Percentiles rank a stretch among this genome's conserved stretches.
Evolutionary conservation across 306 rosid genomes (phyloP).

Genomic region (Trifolium repens): DNA sequence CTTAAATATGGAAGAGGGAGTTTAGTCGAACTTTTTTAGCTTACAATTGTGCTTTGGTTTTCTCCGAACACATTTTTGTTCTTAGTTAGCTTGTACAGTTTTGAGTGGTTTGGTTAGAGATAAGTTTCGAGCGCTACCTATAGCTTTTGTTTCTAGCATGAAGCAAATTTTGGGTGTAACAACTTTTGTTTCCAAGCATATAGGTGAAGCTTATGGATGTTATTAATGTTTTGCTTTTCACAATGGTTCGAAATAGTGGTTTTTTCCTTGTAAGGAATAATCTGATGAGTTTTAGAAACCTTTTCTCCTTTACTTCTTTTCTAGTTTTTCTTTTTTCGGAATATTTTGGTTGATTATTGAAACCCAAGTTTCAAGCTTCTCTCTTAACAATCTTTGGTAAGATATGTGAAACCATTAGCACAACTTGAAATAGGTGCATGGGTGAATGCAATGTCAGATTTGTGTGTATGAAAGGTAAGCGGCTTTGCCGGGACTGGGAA

Average conservation of each 20-base stretch:
- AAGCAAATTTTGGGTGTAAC: conserved; percentile 60
- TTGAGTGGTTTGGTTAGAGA: conserved; percentile 58
- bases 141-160: conserved; percentile 45
- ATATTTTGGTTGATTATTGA: not conserved
- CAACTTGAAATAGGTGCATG: no score
- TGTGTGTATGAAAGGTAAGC: not conserved
- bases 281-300: conserved; percentile 1
- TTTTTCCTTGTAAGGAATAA: conserved; percentile 7
- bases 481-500: no score
- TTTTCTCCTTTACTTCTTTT: conserved; percentile 3
- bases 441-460: no score
- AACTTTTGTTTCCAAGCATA: conserved; percentile 51
- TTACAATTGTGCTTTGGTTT: conserved; percentile 32
- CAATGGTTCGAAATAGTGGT: conserved; percentile 25
- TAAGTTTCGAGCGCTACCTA: conserved; percentile 43
- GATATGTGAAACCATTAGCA: not conserved
- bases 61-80: conserved; percentile 47
- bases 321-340: not conserved
- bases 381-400: not conserved
- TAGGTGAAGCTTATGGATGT: conserved; percentile 46
- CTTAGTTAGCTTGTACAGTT: conserved; percentile 67
- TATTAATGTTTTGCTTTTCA: conserved; percentile 10
- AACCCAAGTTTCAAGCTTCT: not conserved
- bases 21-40: conserved; percentile 20
- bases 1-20: conserved; percentile 48